Conservation (phyloP, 2,329 filamentous ascomycete species). For the Colletotrichum musae region DNA sequence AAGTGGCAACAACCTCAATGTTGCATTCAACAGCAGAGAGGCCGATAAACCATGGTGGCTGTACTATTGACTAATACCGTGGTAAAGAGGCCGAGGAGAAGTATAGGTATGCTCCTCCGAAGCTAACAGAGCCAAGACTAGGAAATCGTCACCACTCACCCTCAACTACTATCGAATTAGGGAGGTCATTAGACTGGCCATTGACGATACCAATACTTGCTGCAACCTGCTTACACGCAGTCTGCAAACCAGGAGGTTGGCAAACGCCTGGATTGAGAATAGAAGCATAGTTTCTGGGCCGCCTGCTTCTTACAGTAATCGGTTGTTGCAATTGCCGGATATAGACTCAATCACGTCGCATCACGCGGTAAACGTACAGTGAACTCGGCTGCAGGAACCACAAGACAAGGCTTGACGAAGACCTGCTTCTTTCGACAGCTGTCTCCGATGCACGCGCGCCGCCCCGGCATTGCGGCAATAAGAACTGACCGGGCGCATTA, state of each 20-base stretch:
- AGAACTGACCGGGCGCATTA: background rate
- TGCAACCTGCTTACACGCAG: constrained; percentile 3
- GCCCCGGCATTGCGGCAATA: background rate
- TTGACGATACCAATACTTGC: background rate
- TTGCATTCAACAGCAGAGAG: too few species aligned
- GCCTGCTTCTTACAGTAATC: constrained; percentile 11
- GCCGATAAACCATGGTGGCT: too few species aligned
- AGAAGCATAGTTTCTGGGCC: background rate
- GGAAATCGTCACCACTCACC: background rate
- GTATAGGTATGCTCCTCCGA: too few species aligned
- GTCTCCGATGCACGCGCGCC: constrained; percentile 7
- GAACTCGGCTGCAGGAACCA: background rate
- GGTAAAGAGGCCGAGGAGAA: too few species aligned
- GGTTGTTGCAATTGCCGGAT: background rate
- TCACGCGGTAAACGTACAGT: background rate
- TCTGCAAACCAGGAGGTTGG: background rate
- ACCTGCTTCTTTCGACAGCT: constrained; percentile 23
- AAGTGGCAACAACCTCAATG: too few species aligned
- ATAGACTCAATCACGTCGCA: background rate
- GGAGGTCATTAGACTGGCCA: background rate
- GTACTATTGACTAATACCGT: too few species aligned
- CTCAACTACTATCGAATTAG: background rate
- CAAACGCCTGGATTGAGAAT: background rate
- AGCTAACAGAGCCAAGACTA: background rate
- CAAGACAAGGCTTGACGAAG: background rate